These are phyloP conservation scores for Erysiphe pisi DNA, from an alignment of 2,329 filamentous ascomycete genomes.

Conservation along the genomic window DNA sequence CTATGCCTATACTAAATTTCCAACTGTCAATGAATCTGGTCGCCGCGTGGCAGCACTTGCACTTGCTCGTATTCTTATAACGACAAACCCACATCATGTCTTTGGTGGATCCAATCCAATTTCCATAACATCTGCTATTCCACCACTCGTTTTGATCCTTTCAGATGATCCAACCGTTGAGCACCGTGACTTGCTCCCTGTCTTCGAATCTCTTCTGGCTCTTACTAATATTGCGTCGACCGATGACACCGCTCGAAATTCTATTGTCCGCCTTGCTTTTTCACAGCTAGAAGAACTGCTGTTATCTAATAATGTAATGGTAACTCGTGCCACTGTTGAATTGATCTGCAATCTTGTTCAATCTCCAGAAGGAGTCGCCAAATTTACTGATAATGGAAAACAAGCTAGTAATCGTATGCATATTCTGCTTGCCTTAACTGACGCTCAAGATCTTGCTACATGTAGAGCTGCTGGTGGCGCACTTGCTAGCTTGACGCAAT, in stretches of 20 bases:
- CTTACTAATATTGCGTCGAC: constrained; percentile 86
- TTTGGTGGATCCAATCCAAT: constrained; percentile 68
- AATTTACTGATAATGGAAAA: constrained; percentile 57
- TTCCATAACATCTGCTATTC: constrained; percentile 67
- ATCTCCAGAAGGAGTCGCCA: constrained; percentile 52
- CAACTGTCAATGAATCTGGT: constrained; percentile 42
- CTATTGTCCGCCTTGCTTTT: constrained; percentile 66
- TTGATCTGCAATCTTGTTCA: constrained; percentile 84
- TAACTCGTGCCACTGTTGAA: constrained; percentile 76
- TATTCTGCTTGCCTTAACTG: constrained; percentile 74
- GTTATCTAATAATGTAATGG: constrained; percentile 60
- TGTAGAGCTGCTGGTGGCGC: constrained; percentile 78
- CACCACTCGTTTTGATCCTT: constrained; percentile 67
- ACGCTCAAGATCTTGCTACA: constrained; percentile 70
- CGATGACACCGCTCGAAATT: constrained; percentile 50
- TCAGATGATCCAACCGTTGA: constrained; percentile 51
- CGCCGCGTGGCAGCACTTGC: constrained; percentile 62
- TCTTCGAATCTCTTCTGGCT: constrained; percentile 82
- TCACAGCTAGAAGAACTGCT: constrained; percentile 71
- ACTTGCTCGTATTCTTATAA: constrained; percentile 74
- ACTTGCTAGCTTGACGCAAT: constrained; percentile 70
- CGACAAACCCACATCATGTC: constrained; percentile 70
- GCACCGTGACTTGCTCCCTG: constrained; percentile 68
- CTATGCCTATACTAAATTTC: constrained; percentile 53
- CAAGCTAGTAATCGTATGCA: constrained; percentile 65